Percentiles rank a stretch among this genome's conserved stretches.
Evolutionary conservation across 768 basidiomycete species (phyloP).

Genomic region (Botryobasidium botryosum): DNA sequence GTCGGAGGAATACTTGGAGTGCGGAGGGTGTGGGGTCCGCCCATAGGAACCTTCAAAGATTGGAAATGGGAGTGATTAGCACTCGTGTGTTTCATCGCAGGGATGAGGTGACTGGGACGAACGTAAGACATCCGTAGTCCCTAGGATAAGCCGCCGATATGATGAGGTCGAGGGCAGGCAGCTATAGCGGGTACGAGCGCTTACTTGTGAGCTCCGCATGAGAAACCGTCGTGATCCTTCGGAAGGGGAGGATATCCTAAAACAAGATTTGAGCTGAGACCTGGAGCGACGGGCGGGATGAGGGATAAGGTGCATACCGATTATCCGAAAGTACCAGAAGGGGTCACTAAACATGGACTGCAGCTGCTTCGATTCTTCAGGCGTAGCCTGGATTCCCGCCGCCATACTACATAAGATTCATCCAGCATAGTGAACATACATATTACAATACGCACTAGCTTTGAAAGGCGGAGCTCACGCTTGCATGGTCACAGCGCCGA

Average conservation of each 20-base stretch:
- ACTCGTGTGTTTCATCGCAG: constrained; percentile 5
- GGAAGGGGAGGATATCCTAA: constrained; percentile 85
- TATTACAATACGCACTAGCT: no score
- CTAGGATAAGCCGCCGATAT: constrained; percentile 20
- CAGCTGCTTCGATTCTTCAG: constrained; percentile 51
- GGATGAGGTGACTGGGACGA: constrained; percentile 14
- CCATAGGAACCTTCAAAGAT: constrained; percentile 50
- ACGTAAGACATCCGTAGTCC: constrained; percentile 88
- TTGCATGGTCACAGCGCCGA: constrained; percentile 73
- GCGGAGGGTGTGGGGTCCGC: constrained; percentile 68
- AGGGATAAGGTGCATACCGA: no score
- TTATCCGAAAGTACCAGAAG: constrained; percentile 81
- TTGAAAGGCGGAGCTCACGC: constrained; percentile 35
- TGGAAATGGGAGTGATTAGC: background rate
- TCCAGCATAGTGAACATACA: background rate
- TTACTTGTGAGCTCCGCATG: constrained; percentile 83
- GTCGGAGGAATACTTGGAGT: constrained; percentile 56
- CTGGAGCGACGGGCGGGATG: constrained; percentile 3
- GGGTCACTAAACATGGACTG: constrained; percentile 58
- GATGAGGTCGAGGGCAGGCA: background rate
- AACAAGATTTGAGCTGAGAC: background rate
- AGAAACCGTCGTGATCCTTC: constrained; percentile 59
- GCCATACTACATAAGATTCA: constrained; percentile 43
- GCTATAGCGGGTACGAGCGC: background rate
- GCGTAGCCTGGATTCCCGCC: constrained; percentile 53